Conservation (phyloP, 805 yeast species). For the Saitoella complicata region DNA sequence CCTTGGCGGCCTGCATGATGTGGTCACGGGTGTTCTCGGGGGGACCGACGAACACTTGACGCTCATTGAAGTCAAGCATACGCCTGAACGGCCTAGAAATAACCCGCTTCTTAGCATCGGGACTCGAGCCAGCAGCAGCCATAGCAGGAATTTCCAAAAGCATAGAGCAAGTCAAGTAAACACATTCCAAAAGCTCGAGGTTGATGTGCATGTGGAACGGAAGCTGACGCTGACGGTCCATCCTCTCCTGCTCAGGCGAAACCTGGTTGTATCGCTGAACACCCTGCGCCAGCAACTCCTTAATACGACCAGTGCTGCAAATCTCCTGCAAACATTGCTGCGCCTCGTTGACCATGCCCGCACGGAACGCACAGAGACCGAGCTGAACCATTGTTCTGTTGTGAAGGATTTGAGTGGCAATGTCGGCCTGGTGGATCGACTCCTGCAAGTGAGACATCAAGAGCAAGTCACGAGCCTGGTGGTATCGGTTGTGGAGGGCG, state of each 20-base stretch:
- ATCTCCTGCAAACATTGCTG: slow-evolving; percentile 79
- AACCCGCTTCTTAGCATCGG: slow-evolving; percentile 42
- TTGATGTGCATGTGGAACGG: slow-evolving; percentile 99
- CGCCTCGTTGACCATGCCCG: slow-evolving; percentile 69
- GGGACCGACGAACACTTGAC: slow-evolving; percentile 92
- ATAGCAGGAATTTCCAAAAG: slow-evolving; percentile 82
- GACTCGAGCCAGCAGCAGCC: slow-evolving; percentile 46
- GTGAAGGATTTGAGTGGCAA: slow-evolving; percentile 75
- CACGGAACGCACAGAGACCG: slow-evolving; percentile 88
- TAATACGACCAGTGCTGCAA: slow-evolving; percentile 68
- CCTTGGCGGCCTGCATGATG: slow-evolving; percentile 80
- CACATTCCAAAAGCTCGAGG: slow-evolving; percentile 85
- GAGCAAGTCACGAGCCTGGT: slow-evolving; percentile 75
- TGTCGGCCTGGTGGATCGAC: slow-evolving; percentile 68
- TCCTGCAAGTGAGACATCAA: slow-evolving; percentile 73
- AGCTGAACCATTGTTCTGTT: slow-evolving; percentile 91
- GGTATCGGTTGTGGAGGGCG: slow-evolving; percentile 74
- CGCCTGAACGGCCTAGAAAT: slow-evolving; percentile 76
- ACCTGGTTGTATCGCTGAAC: slow-evolving; percentile 50
- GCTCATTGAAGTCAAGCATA: slow-evolving; percentile 79
- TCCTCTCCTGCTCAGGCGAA: slow-evolving; percentile 24
- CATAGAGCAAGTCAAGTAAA: slow-evolving; percentile 76
- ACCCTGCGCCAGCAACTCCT: slow-evolving; percentile 90
- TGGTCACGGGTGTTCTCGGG: slow-evolving; percentile 92
- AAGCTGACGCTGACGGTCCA: slow-evolving; percentile 64